A percentile compares a stretch with the other conserved stretches of the same genome.
Evolutionary conservation across 768 basidiomycete species (phyloP).

Genomic region (Sporobolomyces pararoseus): DNA sequence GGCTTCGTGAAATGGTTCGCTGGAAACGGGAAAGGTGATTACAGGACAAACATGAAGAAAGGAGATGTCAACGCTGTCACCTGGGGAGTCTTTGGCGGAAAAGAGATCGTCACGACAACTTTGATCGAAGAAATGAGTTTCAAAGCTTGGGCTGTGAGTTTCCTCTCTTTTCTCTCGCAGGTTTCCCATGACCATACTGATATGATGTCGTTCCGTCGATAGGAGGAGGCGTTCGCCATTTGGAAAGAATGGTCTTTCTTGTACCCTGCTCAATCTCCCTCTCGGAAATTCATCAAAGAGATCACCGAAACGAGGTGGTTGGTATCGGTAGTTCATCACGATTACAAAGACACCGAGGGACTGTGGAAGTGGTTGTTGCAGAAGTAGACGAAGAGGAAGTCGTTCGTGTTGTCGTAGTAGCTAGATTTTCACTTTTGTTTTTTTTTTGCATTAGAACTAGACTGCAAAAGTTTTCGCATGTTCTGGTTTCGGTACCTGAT

Average conservation of each 20-base stretch:
- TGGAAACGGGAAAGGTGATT: constrained; percentile 71
- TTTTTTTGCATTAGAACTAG: no score
- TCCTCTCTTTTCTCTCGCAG: background rate
- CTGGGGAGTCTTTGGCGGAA: constrained; percentile 96
- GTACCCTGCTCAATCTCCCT: constrained; percentile 69
- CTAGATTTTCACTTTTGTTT: no score
- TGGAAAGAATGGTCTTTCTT: constrained; percentile 93
- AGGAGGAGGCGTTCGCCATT: constrained; percentile 95
- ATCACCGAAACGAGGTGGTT: constrained; percentile 78
- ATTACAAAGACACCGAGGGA: constrained; percentile 72
- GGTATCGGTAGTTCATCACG: constrained; percentile 86
- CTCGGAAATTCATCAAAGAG: constrained; percentile 67
- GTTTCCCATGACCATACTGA: background rate
- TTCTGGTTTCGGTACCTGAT: no score
- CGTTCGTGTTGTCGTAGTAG: no score
- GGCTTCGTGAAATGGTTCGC: constrained; percentile 62
- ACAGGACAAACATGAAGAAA: constrained; percentile 70
- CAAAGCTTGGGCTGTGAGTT: constrained; percentile 85
- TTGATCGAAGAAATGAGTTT: constrained; percentile 95
- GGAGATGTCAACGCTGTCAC: constrained; percentile 89
- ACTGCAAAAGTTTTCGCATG: no score
- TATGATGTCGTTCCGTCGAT: background rate
- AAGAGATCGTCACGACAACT: constrained; percentile 92
- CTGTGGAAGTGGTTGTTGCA: constrained; percentile 77
- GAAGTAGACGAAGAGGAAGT: no score